These are phyloP conservation scores for Ormosia emarginata DNA, from an alignment of 306 rosid genomes.

Conservation along the genomic window DNA sequence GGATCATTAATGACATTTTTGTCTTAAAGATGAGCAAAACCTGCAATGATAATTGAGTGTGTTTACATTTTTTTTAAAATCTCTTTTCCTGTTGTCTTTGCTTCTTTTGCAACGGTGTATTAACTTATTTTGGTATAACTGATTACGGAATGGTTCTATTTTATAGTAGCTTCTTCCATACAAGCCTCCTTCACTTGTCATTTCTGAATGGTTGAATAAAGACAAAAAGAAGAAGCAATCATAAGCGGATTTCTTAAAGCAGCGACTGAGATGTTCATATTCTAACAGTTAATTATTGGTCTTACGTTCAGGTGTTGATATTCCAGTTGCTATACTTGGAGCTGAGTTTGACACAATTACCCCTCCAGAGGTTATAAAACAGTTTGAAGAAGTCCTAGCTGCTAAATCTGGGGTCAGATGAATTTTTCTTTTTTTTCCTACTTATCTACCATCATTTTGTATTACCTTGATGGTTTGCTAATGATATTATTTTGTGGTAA, in stretches of 20 bases:
- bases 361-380: conserved; percentile 49
- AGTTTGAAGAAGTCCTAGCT: conserved; percentile 52
- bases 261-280: background rate
- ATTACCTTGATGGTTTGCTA: background rate
- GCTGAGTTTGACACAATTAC: conserved; percentile 43
- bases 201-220: background rate
- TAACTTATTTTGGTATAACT: background rate
- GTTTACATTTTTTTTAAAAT: background rate
- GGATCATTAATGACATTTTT: background rate
- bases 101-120: background rate
- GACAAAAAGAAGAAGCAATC: background rate
- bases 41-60: background rate
- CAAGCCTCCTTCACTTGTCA: background rate
- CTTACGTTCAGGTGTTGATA: conserved; percentile 44
- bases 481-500: background rate
- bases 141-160: background rate
- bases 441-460: background rate
- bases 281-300: background rate
- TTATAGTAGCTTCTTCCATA: background rate
- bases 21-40: background rate
- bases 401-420: conserved; percentile 46
- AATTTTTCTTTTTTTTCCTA: background rate
- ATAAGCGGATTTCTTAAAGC: background rate
- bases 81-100: background rate
- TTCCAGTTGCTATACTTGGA: conserved; percentile 58